A percentile compares a stretch with the other conserved stretches of the same genome.
These are phyloP conservation scores for Xylona heveae DNA, from an alignment of 495 filamentous ascomycete species.

Conservation along the genomic window DNA sequence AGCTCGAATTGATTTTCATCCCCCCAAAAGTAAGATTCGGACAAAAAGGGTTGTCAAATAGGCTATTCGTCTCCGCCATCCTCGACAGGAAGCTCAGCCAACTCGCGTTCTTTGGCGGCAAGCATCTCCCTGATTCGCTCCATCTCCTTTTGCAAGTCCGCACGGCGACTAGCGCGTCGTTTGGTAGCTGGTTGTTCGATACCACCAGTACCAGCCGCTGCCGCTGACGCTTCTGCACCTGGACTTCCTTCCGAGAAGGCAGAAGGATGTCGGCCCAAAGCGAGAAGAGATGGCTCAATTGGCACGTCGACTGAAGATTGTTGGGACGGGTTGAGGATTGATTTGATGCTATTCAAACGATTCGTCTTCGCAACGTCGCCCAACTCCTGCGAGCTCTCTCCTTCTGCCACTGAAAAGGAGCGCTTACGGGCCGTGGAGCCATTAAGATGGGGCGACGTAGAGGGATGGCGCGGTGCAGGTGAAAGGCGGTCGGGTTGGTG, in stretches of 20 bases:
- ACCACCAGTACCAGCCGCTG: neutral
- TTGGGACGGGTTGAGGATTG: conserved; percentile 46
- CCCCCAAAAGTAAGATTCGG: too few species aligned
- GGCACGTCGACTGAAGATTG: conserved; percentile 22
- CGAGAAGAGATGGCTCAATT: conserved; percentile 24
- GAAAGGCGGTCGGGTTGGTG: conserved; percentile 5
- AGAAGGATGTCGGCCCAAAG: conserved; percentile 8
- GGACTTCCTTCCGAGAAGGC: neutral
- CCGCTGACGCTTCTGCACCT: conserved; percentile 1
- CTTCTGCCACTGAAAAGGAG: conserved; percentile 35
- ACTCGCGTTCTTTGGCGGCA: conserved; percentile 53
- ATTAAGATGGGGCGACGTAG: conserved; percentile 27
- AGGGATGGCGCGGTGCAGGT: conserved; percentile 11
- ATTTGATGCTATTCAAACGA: conserved; percentile 58
- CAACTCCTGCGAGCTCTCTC: conserved; percentile 15
- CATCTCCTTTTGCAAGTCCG: conserved; percentile 47
- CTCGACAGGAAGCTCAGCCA: conserved; percentile 29
- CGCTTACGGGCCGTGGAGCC: conserved; percentile 39
- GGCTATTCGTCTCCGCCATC: conserved; percentile 1
- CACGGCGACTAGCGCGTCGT: conserved; percentile 23
- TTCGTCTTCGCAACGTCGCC: conserved; percentile 25
- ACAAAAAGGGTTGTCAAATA: conserved; percentile 1
- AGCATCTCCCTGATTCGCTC: conserved; percentile 58
- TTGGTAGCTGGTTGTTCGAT: conserved; percentile 5
- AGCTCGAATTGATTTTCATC: too few species aligned